Evolutionary conservation across 257 asterid species (phyloP).

Genomic region (Rhazya stricta): DNA sequence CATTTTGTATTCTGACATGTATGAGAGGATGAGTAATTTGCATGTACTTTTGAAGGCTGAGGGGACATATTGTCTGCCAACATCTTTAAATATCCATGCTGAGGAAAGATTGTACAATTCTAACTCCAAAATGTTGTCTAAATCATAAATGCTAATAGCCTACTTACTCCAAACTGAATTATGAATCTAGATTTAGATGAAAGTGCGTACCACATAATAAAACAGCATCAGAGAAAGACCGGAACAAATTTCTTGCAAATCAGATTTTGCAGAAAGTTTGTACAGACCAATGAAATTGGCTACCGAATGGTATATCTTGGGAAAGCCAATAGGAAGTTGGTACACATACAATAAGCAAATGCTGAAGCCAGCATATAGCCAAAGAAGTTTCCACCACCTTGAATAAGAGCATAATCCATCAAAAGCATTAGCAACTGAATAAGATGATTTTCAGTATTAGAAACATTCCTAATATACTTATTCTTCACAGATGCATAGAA

Average conservation of each 20-base stretch:
- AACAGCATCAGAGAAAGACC: constrained; percentile 71
- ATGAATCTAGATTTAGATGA: constrained; percentile 22
- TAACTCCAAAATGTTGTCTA: background rate
- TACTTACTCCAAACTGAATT: constrained; percentile 9
- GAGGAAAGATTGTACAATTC: background rate
- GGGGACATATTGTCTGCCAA: background rate
- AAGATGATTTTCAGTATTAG: constrained; percentile 4
- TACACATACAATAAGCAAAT: constrained; percentile 71
- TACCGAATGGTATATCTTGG: constrained; percentile 37
- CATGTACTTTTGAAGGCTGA: background rate
- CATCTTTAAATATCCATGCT: background rate
- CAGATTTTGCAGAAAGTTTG: constrained; percentile 55
- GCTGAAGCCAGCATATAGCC: constrained; percentile 74
- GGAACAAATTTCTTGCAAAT: constrained; percentile 75
- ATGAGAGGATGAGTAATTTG: background rate
- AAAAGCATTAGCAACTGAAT: constrained; percentile 27
- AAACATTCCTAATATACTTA: background rate
- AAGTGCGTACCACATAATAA: constrained; percentile 76
- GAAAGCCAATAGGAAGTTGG: constrained; percentile 77
- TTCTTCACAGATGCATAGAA: background rate
- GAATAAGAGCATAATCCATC: constrained; percentile 36
- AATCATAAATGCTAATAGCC: background rate
- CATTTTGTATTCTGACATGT: background rate
- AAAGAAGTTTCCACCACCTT: constrained; percentile 98
- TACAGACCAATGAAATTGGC: constrained; percentile 66